Percentiles rank a stretch among this genome's conserved stretches.
Conservation (phyloP, 768 basidiomycete genomes). For the Phylloporus arenicola region DNA sequence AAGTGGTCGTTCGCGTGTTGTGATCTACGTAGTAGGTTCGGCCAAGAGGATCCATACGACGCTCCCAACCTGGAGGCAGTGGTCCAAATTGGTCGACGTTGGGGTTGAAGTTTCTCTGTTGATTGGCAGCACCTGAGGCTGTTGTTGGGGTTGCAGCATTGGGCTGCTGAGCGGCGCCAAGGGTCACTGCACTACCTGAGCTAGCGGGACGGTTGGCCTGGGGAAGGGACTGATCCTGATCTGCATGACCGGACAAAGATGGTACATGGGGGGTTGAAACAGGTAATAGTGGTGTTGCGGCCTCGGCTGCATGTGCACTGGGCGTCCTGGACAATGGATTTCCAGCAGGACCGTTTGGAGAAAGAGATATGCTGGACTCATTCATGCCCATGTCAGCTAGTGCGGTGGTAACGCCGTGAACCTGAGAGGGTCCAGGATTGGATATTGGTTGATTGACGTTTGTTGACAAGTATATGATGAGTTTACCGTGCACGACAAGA, state of each 20-base stretch:
- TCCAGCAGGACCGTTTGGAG: slow-evolving; percentile 37
- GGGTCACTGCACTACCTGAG: slow-evolving; percentile 23
- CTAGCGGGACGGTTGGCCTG: slow-evolving; percentile 35
- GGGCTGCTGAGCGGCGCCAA: slow-evolving; percentile 17
- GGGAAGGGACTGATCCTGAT: slow-evolving; percentile 25
- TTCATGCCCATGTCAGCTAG: slow-evolving; percentile 58
- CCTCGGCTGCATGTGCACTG: slow-evolving; percentile 64
- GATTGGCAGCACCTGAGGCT: slow-evolving; percentile 39
- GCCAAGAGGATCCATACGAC: slow-evolving; percentile 92
- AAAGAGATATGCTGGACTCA: slow-evolving; percentile 55
- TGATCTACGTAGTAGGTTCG: slow-evolving; percentile 99
- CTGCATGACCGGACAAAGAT: slow-evolving; percentile 23
- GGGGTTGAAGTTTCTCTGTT: slow-evolving; percentile 86
- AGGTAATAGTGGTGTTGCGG: slow-evolving; percentile 36
- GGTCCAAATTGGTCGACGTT: slow-evolving; percentile 92
- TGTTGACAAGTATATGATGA: slow-evolving; percentile 94
- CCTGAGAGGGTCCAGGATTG: slow-evolving; percentile 77
- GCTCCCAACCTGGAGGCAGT: slow-evolving; percentile 90
- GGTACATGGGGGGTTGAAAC: slow-evolving; percentile 35
- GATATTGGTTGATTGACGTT: slow-evolving; percentile 80
- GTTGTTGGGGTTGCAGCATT: slow-evolving; percentile 23
- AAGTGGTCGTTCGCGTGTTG: slow-evolving; percentile 95
- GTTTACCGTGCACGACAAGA: slow-evolving; percentile 94
- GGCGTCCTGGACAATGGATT: slow-evolving; percentile 52
- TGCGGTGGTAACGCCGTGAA: slow-evolving; percentile 52